phyloP scores from a whole-genome alignment of 495 filamentous ascomycete genomes.

The Bacidia gigantensis region DNA sequence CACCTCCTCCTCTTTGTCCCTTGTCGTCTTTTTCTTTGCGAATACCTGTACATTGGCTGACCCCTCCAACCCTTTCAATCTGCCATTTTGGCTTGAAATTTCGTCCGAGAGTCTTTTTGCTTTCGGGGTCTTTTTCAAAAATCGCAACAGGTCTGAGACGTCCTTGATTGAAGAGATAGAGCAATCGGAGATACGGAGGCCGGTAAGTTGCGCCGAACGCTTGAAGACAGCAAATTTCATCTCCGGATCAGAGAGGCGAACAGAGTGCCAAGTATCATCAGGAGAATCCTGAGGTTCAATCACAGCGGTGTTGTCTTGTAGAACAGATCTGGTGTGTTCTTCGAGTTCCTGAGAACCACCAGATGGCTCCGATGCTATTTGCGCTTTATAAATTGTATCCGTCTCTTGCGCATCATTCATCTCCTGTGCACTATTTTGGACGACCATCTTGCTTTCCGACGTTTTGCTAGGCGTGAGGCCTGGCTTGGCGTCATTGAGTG shows the following conservation, averaged over 20 bases:
- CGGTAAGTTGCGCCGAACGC: conserved; percentile 63
- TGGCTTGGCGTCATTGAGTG: not conserved
- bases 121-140: conserved; percentile 43
- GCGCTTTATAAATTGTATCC: not conserved
- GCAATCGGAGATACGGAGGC: conserved; percentile 56
- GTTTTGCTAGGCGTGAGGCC: no score
- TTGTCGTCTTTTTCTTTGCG: conserved; percentile 42
- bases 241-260: conserved; percentile 41
- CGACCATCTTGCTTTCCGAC: no score
- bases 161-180: conserved; percentile 40
- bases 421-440: no score
- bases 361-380: not conserved
- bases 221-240: conserved; percentile 69
- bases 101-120: conserved; percentile 32
- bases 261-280: conserved; percentile 31
- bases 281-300: not conserved
- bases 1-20: conserved; percentile 57
- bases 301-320: not conserved
- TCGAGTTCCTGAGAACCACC: not conserved
- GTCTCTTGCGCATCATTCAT: not conserved
- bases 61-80: conserved; percentile 20
- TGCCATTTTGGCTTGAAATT: conserved; percentile 7
- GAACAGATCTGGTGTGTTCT: not conserved
- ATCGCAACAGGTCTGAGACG: conserved; percentile 39
- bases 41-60: conserved; percentile 61